Evolutionary conservation across 345 rosid genomes (phyloP).

Genomic region (Acer negundo): DNA sequence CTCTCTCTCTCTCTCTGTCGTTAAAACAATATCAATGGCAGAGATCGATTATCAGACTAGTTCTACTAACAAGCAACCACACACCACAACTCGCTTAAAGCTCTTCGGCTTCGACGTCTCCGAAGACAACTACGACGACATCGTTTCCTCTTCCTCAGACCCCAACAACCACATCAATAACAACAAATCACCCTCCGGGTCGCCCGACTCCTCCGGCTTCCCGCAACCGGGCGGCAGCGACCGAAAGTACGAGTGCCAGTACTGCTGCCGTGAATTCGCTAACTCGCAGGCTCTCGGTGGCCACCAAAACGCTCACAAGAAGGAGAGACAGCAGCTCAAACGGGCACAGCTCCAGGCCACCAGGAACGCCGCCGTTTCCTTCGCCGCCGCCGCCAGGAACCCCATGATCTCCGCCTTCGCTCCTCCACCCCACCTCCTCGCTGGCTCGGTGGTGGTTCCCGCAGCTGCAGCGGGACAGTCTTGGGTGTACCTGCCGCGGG

Average conservation of each 20-base stretch:
- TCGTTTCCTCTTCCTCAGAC: slow-evolving; percentile 24
- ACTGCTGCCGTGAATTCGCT: slow-evolving; percentile 74
- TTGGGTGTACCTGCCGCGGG: slow-evolving; percentile 89
- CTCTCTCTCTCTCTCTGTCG: slow-evolving; percentile 14
- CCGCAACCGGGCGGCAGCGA: slow-evolving; percentile 34
- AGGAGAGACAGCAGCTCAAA: slow-evolving; percentile 77
- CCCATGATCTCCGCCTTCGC: slow-evolving; percentile 91
- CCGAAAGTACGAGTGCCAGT: slow-evolving; percentile 83
- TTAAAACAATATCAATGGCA: slow-evolving; percentile 39
- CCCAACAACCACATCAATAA: background rate
- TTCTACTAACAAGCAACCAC: slow-evolving; percentile 27
- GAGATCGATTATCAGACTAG: slow-evolving; percentile 45
- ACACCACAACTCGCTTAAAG: slow-evolving; percentile 57
- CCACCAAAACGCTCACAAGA: slow-evolving; percentile 88
- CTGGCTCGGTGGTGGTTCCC: slow-evolving; percentile 46
- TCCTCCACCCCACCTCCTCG: slow-evolving; percentile 76
- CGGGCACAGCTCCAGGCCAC: slow-evolving; percentile 73
- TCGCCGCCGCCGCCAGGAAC: slow-evolving; percentile 56
- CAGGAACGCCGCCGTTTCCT: slow-evolving; percentile 64
- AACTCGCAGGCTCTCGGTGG: slow-evolving; percentile 85
- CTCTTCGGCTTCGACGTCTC: slow-evolving; percentile 87
- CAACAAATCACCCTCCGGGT: slow-evolving; percentile 28
- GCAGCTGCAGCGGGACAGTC: slow-evolving; percentile 42
- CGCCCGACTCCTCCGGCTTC: slow-evolving; percentile 34
- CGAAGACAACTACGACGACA: slow-evolving; percentile 69